Evolutionary conservation across 257 asterid genomes (phyloP), one percentile per base, ranked within the genome.

Genomic region (Jaltomata sinuosa): DNA sequence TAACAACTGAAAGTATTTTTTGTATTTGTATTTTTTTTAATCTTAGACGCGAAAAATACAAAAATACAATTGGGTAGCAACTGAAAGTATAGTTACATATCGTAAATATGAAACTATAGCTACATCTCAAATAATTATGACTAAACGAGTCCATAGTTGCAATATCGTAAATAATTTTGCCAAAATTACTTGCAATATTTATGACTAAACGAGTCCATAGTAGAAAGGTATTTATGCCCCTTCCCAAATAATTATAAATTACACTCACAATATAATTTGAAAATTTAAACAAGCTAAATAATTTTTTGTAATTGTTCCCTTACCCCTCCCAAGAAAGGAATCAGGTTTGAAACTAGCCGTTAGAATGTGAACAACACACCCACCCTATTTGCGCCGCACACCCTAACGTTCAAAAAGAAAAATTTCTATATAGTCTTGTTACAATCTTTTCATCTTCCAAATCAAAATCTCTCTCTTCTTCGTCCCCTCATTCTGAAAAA

Each of bases 291-390:
- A 62, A 62, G 12, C 9, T 25, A 62, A 54, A 0, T 29, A 62
- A 7, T 6, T 47, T 49, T 6, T 47, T 49, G 19, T 2, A 61
- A 61, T 61, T 57, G 9, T 9, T 61, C 2, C 31, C 19, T 7
- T 14, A 15, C 7, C 8, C 14, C 55, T n/a, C 67, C 49, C 15
- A 36, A 16, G n/a, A 67, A 68, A 68, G 79, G 32, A 69, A 38
- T 38, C 31, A 72, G 36, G 72, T 11, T 31, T 1, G 18, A 84
- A 84, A 84, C 49, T 84, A 84, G 87, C 87, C 87, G 87, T 84
- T 84, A 32, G 80, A 38, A 47, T 11, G 16, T 72, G 16, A 69
- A 21, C n/a, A n/a, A n/a, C n/a, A n/a, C 29, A 10, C 25, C 21
- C 42, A 74, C 27, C 62, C 22, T 2, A 14, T 36, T 16, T 47